Evolutionary conservation across 2,329 filamentous ascomycete genomes (phyloP).

Genomic region (Colletotrichum brevisporum): DNA sequence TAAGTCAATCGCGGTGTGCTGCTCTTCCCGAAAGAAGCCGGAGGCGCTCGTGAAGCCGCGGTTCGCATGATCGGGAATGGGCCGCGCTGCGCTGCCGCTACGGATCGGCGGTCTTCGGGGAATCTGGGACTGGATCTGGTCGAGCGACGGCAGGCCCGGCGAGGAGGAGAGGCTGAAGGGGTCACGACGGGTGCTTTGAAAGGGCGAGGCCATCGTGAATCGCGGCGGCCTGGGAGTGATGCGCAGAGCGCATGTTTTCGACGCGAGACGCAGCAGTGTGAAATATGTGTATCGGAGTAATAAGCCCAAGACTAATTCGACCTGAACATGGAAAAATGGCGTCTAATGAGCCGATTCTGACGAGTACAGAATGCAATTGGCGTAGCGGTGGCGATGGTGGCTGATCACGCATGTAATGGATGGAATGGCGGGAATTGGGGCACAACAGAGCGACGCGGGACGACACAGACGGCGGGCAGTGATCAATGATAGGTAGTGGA

Average conservation of each 20-base stretch:
- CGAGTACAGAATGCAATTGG: too few species aligned
- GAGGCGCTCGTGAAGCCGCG: slow-evolving; percentile 3
- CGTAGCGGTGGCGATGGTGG: too few species aligned
- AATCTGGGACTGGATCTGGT: slow-evolving; percentile 60
- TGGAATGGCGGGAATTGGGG: too few species aligned
- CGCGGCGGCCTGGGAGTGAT: slow-evolving; percentile 51
- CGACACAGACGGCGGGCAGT: too few species aligned
- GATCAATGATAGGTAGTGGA: too few species aligned
- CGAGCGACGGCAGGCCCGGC: slow-evolving; percentile 68
- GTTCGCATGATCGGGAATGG: neutral
- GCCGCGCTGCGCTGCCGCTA: slow-evolving; percentile 14
- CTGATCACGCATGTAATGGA: too few species aligned
- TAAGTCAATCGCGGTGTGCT: slow-evolving; percentile 32
- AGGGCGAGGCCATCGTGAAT: slow-evolving; percentile 51
- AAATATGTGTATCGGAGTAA: neutral
- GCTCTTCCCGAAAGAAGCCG: slow-evolving; percentile 31
- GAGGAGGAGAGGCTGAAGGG: slow-evolving; percentile 60
- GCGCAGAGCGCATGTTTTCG: slow-evolving; percentile 64
- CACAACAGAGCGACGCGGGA: too few species aligned
- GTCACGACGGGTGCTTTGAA: slow-evolving; percentile 48
- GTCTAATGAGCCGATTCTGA: too few species aligned
- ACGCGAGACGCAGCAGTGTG: slow-evolving; percentile 49
- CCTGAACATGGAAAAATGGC: too few species aligned
- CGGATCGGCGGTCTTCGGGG: slow-evolving; percentile 14
- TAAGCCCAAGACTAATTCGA: too few species aligned